Base-by-base conservation (phyloP, 305 asterid genomes). In the Fraxinus platypoda region DNA sequence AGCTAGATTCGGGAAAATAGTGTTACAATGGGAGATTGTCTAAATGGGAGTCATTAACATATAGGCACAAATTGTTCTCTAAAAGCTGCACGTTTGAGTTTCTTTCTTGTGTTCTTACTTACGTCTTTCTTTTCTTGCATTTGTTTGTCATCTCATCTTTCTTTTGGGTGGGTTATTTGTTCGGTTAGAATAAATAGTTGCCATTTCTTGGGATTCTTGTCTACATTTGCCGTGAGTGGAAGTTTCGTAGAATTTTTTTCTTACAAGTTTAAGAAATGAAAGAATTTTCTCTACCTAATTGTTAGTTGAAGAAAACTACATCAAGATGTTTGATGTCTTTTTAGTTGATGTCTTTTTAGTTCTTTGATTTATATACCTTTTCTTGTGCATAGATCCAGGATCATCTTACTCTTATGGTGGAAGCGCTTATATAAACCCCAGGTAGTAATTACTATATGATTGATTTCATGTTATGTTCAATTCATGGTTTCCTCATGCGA, bases 161-260 rank as follows among this genome's bases (percentile, higher is more conserved):
- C 72, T 64, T 64, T 9, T 62, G 15, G 33, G 15, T 8, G 17
- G 71, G 72, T 62, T 28, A 23, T 62, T n/a, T 62, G 62, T 21
- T 59, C 12, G 26, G 30, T 59, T 59, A 59, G 30, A 21, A 59
- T 62, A 5, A 52, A 38, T 30, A 28, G 19, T 68, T 68, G 8
- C 35, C n/a, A 25, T 12, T 68, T 25, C 17, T 23, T 68, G n/a
- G 8, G 9, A 26, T 26, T 28, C 74, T 80, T 74, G 76, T 6
- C 81, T 68, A 68, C 19, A 13, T 66, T 26, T 66, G 6, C 19
- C 34, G 54, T 62, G 52, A 62, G 79, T 75, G 64, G 76, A 5
- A 49, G 4, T 74, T 81, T 19, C 31, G 49, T 26, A 68, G 74
- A 75, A 83, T 75, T 46, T 74, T 52, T 41, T 76, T 78, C n/a